phyloP scores from a whole-genome alignment of 768 basidiomycete genomes.

The Tricholoma bakamatsutake region DNA sequence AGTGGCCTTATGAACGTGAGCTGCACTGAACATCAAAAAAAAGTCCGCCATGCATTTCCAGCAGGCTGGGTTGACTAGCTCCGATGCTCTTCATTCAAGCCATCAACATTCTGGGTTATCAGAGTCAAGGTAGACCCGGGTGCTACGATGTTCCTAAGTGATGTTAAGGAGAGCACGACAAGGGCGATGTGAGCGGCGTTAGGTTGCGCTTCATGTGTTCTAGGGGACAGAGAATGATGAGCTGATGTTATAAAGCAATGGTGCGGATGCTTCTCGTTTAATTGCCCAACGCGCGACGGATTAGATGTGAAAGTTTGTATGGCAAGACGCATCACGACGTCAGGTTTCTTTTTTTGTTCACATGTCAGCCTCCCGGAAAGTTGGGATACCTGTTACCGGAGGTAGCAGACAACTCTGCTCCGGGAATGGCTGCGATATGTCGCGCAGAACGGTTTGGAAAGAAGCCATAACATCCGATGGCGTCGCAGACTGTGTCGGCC shows the following conservation, averaged over 20 bases:
- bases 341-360: conserved; percentile 45
- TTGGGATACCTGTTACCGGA: conserved; percentile 32
- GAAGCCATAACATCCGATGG: conserved; percentile 23
- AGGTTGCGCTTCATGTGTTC: conserved; percentile 40
- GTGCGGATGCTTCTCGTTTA: conserved; percentile 48
- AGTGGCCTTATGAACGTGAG: conserved; percentile 26
- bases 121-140: conserved; percentile 42
- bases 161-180: conserved; percentile 37
- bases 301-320: conserved; percentile 43
- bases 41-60: conserved; percentile 62
- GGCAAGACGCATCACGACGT: conserved; percentile 50
- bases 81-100: conserved; percentile 34
- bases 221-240: conserved; percentile 16
- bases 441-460: conserved; percentile 22
- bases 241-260: background rate
- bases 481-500: conserved; percentile 3
- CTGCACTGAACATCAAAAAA: conserved; percentile 53
- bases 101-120: conserved; percentile 62
- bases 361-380: conserved; percentile 45
- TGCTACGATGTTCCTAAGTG: conserved; percentile 30
- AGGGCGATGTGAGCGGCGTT: conserved; percentile 54
- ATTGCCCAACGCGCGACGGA: conserved; percentile 55
- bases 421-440: conserved; percentile 18
- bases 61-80: conserved; percentile 23
- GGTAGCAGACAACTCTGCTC: conserved; percentile 20